A percentile compares a stretch with the other conserved stretches of the same genome.
These are phyloP conservation scores for Tricholoma terreum DNA, from an alignment of 768 basidiomycete genomes.

Conservation along the genomic window DNA sequence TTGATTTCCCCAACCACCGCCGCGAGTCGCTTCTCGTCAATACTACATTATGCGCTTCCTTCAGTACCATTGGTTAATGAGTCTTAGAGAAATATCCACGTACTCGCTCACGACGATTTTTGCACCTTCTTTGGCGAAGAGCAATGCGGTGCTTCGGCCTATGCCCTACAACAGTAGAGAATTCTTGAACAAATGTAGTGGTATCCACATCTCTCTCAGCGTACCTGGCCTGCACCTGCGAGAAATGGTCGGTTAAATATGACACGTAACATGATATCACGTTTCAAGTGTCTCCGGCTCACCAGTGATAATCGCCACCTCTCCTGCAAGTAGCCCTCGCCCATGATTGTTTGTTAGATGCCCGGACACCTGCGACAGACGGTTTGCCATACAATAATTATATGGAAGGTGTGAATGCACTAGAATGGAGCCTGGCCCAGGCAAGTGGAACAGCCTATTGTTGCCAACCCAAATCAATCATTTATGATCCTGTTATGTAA, in stretches of 20 bases:
- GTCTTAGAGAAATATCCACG: constrained; percentile 15
- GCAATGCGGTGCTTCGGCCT: constrained; percentile 67
- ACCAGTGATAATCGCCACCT: constrained; percentile 88
- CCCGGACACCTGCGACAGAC: constrained; percentile 67
- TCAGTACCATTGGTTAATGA: constrained; percentile 3
- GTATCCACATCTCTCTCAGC: neutral
- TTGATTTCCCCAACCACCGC: constrained; percentile 72
- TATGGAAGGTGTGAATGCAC: no score
- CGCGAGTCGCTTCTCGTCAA: constrained; percentile 68
- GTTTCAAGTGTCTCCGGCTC: constrained; percentile 20
- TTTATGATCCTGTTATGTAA: no score
- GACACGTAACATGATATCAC: neutral
- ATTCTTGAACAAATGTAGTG: neutral
- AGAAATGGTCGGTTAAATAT: constrained; percentile 5
- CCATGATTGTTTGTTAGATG: constrained; percentile 56
- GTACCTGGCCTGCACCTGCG: constrained; percentile 73
- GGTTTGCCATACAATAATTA: constrained; percentile 56
- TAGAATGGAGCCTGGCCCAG: no score
- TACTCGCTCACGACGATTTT: constrained; percentile 86
- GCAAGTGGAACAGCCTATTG: no score
- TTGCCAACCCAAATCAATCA: no score
- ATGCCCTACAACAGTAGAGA: constrained; percentile 54
- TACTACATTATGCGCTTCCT: constrained; percentile 42
- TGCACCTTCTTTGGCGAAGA: constrained; percentile 83
- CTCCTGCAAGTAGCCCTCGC: constrained; percentile 64